Base-by-base conservation (phyloP, 2,329 filamentous ascomycete genomes). In the Alternaria postmessia region DNA sequence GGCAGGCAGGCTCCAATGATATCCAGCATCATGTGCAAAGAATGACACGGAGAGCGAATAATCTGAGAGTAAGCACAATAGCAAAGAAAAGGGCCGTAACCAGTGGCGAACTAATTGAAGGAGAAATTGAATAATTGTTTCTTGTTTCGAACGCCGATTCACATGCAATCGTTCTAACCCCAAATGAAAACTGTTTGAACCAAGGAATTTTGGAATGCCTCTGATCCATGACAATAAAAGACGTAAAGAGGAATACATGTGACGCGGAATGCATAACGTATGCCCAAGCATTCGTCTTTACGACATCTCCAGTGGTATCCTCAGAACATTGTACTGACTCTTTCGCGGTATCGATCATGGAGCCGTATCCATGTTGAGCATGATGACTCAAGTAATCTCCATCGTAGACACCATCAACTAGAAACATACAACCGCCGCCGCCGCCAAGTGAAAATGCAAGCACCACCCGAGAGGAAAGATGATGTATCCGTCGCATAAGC, bases 391-490 rank as follows among this genome's bases (percentile, higher is more conserved):
- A 62, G 60, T 62, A 59, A 49, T 47, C 62, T 64, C 63, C 65
- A 51, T 62, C 67, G 54, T 66, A 63, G 75, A 77, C 72, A 76
- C 71, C 72, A 52, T 68, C 57, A 70, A 61, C 59, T 66, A 69
- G 63, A 73, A 73, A 73, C 66, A 76, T 76, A 76, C 70, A 78
- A 74, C 76, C 75, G 65, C 76, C 77, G 74, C 76, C 75, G 66
- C 76, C 77, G 46, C 72, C 75, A 54, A 67, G 65, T 75, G 74
- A 73, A 75, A 78, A 79, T 78, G 75, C 76, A 77, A 65, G 62
- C 60, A 63, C 69, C 69, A 69, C 71, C 66, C 69, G 52, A 66
- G 61, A 65, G 63, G 59, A 67, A 67, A 67, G 61, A 75, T 75
- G 67, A 66, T 70, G 65, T 69, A 64, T 67, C 64, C 64, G 48